Evolutionary conservation across 306 rosid species (phyloP).

Genomic region (Inga laurina): DNA sequence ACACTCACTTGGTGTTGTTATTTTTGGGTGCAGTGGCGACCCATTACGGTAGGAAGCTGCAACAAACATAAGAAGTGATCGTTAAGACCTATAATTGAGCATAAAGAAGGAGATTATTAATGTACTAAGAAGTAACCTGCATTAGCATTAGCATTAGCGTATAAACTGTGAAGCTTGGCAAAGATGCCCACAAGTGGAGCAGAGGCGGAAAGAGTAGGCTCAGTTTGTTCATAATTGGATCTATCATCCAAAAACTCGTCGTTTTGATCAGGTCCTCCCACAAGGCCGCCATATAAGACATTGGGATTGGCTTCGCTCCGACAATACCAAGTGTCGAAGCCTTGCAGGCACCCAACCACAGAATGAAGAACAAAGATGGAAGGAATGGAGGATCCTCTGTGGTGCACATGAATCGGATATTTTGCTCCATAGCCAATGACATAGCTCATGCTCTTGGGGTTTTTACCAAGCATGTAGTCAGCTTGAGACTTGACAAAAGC

Average conservation of each 20-base stretch:
- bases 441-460: conserved; percentile 74
- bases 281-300: conserved; percentile 67
- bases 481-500: conserved; percentile 70
- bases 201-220: conserved; percentile 72
- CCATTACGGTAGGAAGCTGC: conserved; percentile 42
- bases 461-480: conserved; percentile 84
- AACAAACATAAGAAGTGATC: conserved; percentile 1
- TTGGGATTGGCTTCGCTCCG: conserved; percentile 67
- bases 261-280: conserved; percentile 79
- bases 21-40: conserved; percentile 33
- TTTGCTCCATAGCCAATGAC: conserved; percentile 74
- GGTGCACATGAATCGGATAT: conserved; percentile 75
- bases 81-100: background rate
- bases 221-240: conserved; percentile 82
- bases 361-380: conserved; percentile 44
- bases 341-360: conserved; percentile 67
- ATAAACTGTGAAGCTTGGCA: conserved; percentile 68
- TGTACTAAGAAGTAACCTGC: conserved; percentile 30
- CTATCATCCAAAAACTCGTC: conserved; percentile 70
- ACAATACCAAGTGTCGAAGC: conserved; percentile 72
- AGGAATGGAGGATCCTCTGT: conserved; percentile 82
- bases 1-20: conserved; percentile 42
- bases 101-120: background rate
- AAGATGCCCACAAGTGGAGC: conserved; percentile 86
- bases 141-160: conserved; percentile 35